Percentiles rank a stretch among this genome's conserved stretches.
Conservation (phyloP, 2,329 filamentous ascomycete species). For the Monascus ruber region DNA sequence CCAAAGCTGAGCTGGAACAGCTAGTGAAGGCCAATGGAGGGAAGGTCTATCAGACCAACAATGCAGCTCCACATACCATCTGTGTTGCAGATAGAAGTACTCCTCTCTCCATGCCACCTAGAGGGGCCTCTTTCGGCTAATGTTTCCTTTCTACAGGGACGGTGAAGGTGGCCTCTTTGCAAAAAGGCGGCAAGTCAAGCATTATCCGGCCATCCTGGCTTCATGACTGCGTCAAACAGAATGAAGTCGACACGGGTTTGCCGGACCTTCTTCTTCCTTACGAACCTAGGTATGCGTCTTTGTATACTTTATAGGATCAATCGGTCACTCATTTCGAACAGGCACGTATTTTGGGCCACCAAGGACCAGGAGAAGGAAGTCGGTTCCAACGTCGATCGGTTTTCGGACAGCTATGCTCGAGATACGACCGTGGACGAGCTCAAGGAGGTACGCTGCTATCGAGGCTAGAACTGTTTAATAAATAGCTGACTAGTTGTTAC, state of each 20-base stretch:
- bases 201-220: constrained; percentile 76
- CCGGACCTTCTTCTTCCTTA: constrained; percentile 52
- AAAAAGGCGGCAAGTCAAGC: constrained; percentile 58
- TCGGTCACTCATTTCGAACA: constrained; percentile 28
- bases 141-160: constrained; percentile 25
- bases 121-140: constrained; percentile 1
- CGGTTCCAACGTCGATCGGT: constrained; percentile 57
- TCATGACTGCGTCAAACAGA: constrained; percentile 61
- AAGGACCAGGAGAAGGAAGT: constrained; percentile 45
- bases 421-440: constrained; percentile 58
- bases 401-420: constrained; percentile 71
- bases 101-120: too few species aligned
- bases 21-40: constrained; percentile 78
- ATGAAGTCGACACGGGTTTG: constrained; percentile 42
- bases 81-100: constrained; percentile 66
- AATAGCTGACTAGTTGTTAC: constrained; percentile 1
- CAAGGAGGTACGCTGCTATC: constrained; percentile 22
- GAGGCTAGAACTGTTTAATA: background rate
- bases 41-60: constrained; percentile 61
- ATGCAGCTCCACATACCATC: constrained; percentile 50
- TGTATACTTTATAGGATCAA: constrained; percentile 20
- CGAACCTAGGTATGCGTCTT: constrained; percentile 37
- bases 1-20: constrained; percentile 67
- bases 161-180: constrained; percentile 72
- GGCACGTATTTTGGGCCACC: constrained; percentile 62